A percentile compares a stretch with the other conserved stretches of the same genome.
Conservation (phyloP, 1,284 basidiomycete species). For the Heterobasidion irregulare region DNA sequence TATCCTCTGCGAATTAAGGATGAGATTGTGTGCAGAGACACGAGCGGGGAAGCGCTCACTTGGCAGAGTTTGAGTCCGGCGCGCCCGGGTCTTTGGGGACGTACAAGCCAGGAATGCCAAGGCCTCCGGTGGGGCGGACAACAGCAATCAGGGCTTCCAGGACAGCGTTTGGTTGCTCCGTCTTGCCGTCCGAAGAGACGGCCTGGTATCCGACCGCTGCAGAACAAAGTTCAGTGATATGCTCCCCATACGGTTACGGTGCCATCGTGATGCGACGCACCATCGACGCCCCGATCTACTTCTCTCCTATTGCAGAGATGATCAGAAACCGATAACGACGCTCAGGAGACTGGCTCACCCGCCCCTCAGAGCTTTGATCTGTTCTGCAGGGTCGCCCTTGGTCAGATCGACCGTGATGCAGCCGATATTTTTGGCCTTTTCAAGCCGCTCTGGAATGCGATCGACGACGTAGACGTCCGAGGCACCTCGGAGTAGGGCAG, state of each 20-base stretch:
- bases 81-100: slow-evolving; percentile 44
- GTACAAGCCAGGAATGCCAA: slow-evolving; percentile 45
- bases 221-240: neutral
- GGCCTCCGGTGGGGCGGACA: slow-evolving; percentile 40
- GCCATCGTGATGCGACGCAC: slow-evolving; percentile 16
- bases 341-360: slow-evolving; percentile 24
- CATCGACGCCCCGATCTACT: slow-evolving; percentile 47
- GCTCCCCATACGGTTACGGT: neutral
- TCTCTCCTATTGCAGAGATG: slow-evolving; percentile 22
- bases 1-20: slow-evolving; percentile 26
- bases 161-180: slow-evolving; percentile 42
- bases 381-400: slow-evolving; percentile 32
- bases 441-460: slow-evolving; percentile 39
- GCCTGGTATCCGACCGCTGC: slow-evolving; percentile 46
- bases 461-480: slow-evolving; percentile 46
- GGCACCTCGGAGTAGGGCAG: slow-evolving; percentile 39
- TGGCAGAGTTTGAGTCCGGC: slow-evolving; percentile 38
- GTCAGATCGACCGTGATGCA: slow-evolving; percentile 40
- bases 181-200: slow-evolving; percentile 38
- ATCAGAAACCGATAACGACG: neutral
- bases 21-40: neutral
- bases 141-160: slow-evolving; percentile 41
- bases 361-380: slow-evolving; percentile 31
- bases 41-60: slow-evolving; percentile 21
- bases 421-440: slow-evolving; percentile 42